Base-by-base conservation (phyloP, 2,329 filamentous ascomycete species). In the Colletotrichum lini region DNA sequence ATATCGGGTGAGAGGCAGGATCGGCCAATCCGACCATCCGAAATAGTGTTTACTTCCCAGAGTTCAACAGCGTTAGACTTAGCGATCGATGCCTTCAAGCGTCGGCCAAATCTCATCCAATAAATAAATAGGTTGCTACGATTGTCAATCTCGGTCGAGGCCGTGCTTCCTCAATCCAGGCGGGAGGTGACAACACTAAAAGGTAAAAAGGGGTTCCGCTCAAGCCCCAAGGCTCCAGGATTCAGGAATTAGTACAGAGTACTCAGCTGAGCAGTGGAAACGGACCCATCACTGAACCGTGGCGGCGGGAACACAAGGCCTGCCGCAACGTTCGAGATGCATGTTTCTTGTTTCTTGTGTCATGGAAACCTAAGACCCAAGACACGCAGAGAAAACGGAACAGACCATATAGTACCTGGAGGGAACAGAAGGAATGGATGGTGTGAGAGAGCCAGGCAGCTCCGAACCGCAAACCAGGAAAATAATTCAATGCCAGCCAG, bases 201-300 rank as follows among this genome's bases (percentile, higher is more conserved):
- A 53, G 49, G 35, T 9, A 52, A 52, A 61, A 50, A 18, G 47
- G 45, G 59, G 42, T 62, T 26, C 35, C 21, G 45, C 45, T 40
- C 15, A n/a, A 18, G 12, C n/a, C 18, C 58, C 52, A 56, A 42
- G 59, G 59, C 59, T 62, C 52, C 44, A 49, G 61, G 64, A 38
- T 50, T 21, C 52, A 54, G 53, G 63, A 45, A 52, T 56, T 38
- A 38, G 35, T 13, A n/a, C n/a, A n/a, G n/a, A n/a, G n/a, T n/a
- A 35, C 30, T 61, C 47, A 52, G 30, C 38, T 42, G 40, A 44
- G 42, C 42, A 47, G 67, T 70, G 67, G 67, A 67, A 67, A 67
- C 67, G 42, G 57, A 30, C 50, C 57, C 67, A 61, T 61, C 50
- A 16, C n/a, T 15, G 67, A 62, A 67, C 67, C 62, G 40, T 65